These are phyloP conservation scores for Acacia pycnantha DNA, from an alignment of 331 rosid genomes.

Conservation along the genomic window DNA sequence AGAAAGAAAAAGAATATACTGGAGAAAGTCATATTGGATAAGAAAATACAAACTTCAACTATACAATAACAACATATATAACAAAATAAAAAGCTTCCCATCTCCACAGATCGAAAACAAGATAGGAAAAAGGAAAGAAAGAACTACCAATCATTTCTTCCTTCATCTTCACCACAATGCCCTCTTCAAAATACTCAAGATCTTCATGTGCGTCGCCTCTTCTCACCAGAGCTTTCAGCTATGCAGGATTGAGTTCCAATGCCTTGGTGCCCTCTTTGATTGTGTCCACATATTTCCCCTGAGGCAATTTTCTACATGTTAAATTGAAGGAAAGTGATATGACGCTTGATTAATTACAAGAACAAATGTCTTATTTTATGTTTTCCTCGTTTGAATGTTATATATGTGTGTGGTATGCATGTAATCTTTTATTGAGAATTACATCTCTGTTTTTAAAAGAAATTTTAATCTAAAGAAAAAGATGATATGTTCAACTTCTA, in stretches of 20 bases:
- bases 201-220: slow-evolving; percentile 96
- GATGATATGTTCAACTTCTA: no score
- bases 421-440: no score
- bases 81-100: slow-evolving; percentile 21
- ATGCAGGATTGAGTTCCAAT: slow-evolving; percentile 71
- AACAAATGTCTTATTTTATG: slow-evolving; percentile 1
- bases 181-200: slow-evolving; percentile 91
- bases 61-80: neutral
- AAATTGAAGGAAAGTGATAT: neutral
- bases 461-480: no score
- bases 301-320: slow-evolving; percentile 5
- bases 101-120: slow-evolving; percentile 8
- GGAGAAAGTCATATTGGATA: neutral
- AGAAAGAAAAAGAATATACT: neutral
- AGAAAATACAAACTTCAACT: neutral
- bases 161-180: slow-evolving; percentile 89
- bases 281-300: slow-evolving; percentile 79
- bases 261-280: slow-evolving; percentile 91
- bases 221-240: slow-evolving; percentile 73
- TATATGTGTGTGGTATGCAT: neutral
- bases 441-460: no score
- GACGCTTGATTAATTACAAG: neutral
- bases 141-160: slow-evolving; percentile 87
- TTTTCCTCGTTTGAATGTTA: no score
- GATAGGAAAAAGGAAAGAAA: neutral